Evolutionary conservation across 2,329 filamentous ascomycete species (phyloP).

Genomic region (Geosmithia flava): DNA sequence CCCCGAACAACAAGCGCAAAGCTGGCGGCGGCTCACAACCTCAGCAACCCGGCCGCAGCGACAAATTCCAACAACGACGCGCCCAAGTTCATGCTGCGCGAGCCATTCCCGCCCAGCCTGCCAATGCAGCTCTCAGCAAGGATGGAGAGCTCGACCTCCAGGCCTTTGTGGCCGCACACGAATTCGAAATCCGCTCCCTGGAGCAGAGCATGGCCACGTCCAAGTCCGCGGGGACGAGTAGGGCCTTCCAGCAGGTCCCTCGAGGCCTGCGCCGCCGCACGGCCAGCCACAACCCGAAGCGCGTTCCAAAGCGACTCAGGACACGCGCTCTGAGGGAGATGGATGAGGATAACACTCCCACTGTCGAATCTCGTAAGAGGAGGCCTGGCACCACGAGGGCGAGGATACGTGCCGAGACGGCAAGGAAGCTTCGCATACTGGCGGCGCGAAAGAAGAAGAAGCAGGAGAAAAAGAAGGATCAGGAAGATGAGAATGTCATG

Average conservation of each 20-base stretch:
- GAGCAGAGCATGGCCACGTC: constrained; percentile 71
- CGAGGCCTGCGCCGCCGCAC: constrained; percentile 74
- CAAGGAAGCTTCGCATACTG: constrained; percentile 55
- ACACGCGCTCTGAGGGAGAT: constrained; percentile 61
- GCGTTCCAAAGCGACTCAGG: constrained; percentile 68
- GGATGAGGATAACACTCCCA: constrained; percentile 82
- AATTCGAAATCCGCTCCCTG: constrained; percentile 80
- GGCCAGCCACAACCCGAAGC: constrained; percentile 89
- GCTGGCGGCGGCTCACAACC: constrained; percentile 1
- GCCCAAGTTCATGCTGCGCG: constrained; percentile 33
- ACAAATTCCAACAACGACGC: constrained; percentile 24
- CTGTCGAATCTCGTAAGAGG: constrained; percentile 51
- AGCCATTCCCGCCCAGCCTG: constrained; percentile 35
- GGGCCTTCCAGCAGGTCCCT: constrained; percentile 87
- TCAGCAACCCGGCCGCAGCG: constrained; percentile 9
- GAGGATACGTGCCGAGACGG: constrained; percentile 62
- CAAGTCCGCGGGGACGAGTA: constrained; percentile 46
- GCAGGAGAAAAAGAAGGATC: constrained; percentile 17
- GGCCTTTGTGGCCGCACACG: constrained; percentile 71
- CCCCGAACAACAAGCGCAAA: too few species aligned
- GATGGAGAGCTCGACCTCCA: constrained; percentile 78
- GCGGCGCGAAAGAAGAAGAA: constrained; percentile 42
- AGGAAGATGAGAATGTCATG: constrained; percentile 6
- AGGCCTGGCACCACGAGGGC: constrained; percentile 46
- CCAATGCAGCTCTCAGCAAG: constrained; percentile 33